phyloP scores from a whole-genome alignment of 2,329 filamentous ascomycete species.

The Lachnellula cervina region DNA sequence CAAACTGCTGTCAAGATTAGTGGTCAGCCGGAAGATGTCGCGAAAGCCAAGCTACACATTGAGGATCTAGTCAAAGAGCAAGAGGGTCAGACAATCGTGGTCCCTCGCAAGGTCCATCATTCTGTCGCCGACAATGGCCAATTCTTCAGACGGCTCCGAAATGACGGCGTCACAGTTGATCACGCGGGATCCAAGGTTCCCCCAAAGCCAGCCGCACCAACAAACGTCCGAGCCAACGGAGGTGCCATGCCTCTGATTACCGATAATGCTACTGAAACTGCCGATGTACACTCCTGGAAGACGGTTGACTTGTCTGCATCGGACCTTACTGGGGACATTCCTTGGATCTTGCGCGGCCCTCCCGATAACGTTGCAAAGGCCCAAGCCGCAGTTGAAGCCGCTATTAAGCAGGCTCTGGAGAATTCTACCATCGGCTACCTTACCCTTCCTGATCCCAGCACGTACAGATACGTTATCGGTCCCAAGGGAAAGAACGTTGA shows the following conservation, averaged over 20 bases:
- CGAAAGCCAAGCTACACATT: conserved; percentile 84
- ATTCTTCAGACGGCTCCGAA: conserved; percentile 86
- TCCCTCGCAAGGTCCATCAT: conserved; percentile 81
- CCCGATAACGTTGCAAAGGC: conserved; percentile 78
- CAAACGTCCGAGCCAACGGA: conserved; percentile 50
- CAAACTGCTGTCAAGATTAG: conserved; percentile 82
- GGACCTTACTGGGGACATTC: conserved; percentile 62
- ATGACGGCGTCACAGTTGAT: conserved; percentile 86
- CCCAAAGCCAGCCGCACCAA: conserved; percentile 54
- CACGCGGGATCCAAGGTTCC: conserved; percentile 79
- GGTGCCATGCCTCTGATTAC: conserved; percentile 83
- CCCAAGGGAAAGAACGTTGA: conserved; percentile 89
- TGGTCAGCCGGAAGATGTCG: conserved; percentile 72
- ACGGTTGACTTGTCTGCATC: conserved; percentile 59
- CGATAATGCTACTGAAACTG: conserved; percentile 64
- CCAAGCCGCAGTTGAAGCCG: conserved; percentile 66
- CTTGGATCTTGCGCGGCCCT: conserved; percentile 82
- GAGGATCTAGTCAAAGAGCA: conserved; percentile 73
- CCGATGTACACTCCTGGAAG: conserved; percentile 77
- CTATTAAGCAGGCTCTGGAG: conserved; percentile 66
- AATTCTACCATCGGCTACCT: conserved; percentile 77
- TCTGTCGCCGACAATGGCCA: conserved; percentile 80
- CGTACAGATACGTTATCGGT: conserved; percentile 87
- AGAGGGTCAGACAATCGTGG: conserved; percentile 78
- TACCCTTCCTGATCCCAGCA: conserved; percentile 77